Conservation (phyloP, 2,329 filamentous ascomycete species). For the Verticillium dahliae region DNA sequence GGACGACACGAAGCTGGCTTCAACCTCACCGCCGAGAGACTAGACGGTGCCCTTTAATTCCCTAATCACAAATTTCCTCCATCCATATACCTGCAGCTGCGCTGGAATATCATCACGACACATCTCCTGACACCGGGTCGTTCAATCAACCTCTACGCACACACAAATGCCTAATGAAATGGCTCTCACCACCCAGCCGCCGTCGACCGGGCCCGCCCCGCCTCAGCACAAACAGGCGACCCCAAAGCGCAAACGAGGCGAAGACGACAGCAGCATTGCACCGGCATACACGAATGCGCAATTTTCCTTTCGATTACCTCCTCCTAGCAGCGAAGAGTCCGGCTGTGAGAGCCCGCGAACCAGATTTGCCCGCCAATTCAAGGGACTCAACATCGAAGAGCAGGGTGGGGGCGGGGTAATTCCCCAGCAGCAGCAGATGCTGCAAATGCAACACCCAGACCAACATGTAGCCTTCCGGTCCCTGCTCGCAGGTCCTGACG, state of each 20-base stretch:
- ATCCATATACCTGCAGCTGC: background rate
- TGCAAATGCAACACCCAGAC: conserved; percentile 6
- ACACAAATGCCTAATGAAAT: background rate
- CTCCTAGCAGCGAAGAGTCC: conserved; percentile 28
- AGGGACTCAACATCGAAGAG: conserved; percentile 20
- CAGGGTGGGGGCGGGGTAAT: conserved; percentile 35
- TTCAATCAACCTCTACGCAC: background rate
- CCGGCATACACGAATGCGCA: conserved; percentile 19
- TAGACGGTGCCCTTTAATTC: background rate
- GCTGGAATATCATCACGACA: background rate
- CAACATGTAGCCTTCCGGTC: conserved; percentile 7
- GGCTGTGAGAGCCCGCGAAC: conserved; percentile 47
- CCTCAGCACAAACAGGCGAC: conserved; percentile 17
- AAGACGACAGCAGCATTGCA: conserved; percentile 21
- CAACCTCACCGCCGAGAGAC: background rate
- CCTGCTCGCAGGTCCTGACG: conserved; percentile 15
- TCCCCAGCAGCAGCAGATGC: conserved; percentile 8
- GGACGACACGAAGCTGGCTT: background rate
- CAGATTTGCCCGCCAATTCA: conserved; percentile 45
- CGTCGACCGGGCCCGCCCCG: conserved; percentile 6
- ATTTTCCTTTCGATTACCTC: conserved; percentile 39
- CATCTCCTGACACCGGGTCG: background rate
- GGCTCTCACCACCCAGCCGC: conserved; percentile 9
- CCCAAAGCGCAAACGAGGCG: conserved; percentile 40
- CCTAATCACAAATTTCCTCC: background rate